These are phyloP conservation scores for Diphasiastrum complanatum DNA, from an alignment of 83 land plant species.

Conservation along the genomic window DNA sequence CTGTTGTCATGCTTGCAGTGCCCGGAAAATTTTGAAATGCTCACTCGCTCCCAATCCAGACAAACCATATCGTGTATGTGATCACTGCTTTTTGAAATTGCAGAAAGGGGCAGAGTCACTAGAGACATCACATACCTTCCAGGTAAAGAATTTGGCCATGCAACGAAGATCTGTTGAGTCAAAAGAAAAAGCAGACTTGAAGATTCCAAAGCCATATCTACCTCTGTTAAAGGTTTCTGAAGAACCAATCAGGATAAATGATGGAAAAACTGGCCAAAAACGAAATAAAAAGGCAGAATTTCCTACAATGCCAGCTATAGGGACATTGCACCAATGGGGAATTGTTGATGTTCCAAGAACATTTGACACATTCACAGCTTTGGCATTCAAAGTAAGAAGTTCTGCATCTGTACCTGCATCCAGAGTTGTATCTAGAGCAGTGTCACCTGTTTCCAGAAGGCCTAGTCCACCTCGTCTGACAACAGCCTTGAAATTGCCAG, in stretches of 20 bases:
- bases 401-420: constrained; percentile 77
- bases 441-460: constrained; percentile 64
- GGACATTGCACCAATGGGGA: constrained; percentile 40
- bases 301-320: constrained; percentile 47
- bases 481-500: constrained; percentile 56
- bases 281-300: constrained; percentile 50
- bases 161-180: constrained; percentile 27
- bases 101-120: constrained; percentile 39
- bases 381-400: constrained; percentile 49
- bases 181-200: constrained; percentile 36
- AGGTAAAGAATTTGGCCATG: constrained; percentile 33
- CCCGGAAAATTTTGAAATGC: constrained; percentile 57
- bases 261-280: constrained; percentile 29
- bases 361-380: constrained; percentile 41
- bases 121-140: constrained; percentile 23
- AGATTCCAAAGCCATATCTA: constrained; percentile 34
- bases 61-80: constrained; percentile 74
- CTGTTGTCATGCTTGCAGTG: constrained; percentile 74
- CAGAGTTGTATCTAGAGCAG: constrained; percentile 63
- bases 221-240: constrained; percentile 41
- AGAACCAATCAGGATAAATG: constrained; percentile 40
- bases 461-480: constrained; percentile 73
- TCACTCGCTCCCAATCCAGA: constrained; percentile 66
- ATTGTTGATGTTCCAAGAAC: constrained; percentile 33
- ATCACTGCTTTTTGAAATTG: constrained; percentile 59